Evolutionary conservation across 306 rosid genomes (phyloP).

Genomic region (Prunus dulcis): DNA sequence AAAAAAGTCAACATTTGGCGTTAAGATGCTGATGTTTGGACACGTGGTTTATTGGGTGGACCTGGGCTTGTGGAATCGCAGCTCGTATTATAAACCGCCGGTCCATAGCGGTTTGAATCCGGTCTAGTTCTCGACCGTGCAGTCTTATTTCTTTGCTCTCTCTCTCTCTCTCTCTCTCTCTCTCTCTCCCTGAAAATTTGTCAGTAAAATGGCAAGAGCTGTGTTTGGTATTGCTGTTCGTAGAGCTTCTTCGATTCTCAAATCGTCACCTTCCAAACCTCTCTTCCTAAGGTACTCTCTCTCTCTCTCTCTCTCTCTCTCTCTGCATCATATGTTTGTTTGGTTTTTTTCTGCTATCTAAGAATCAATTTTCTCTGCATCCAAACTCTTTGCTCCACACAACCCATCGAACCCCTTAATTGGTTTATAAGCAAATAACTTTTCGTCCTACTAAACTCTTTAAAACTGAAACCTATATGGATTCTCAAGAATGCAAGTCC

Average conservation of each 20-base stretch:
- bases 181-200: background rate
- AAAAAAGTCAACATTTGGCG: conserved; percentile 43
- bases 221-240: conserved; percentile 37
- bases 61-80: conserved; percentile 23
- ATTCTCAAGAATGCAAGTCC: background rate
- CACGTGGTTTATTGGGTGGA: conserved; percentile 39
- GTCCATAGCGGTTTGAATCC: conserved; percentile 29
- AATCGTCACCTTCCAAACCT: conserved; percentile 25
- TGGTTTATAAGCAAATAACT: background rate
- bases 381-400: background rate
- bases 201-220: conserved; percentile 50
- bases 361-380: background rate
- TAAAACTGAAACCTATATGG: background rate
- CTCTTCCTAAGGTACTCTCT: conserved; percentile 39
- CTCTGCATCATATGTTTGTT: background rate
- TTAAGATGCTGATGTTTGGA: conserved; percentile 1
- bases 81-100: conserved; percentile 22
- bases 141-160: too few species aligned
- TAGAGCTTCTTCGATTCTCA: conserved; percentile 49
- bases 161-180: background rate
- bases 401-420: background rate
- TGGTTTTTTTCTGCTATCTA: background rate
- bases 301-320: background rate
- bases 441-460: too few species aligned
- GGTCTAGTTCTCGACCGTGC: background rate